phyloP scores from a whole-genome alignment of 306 rosid species.

The Gillenia trifoliata region DNA sequence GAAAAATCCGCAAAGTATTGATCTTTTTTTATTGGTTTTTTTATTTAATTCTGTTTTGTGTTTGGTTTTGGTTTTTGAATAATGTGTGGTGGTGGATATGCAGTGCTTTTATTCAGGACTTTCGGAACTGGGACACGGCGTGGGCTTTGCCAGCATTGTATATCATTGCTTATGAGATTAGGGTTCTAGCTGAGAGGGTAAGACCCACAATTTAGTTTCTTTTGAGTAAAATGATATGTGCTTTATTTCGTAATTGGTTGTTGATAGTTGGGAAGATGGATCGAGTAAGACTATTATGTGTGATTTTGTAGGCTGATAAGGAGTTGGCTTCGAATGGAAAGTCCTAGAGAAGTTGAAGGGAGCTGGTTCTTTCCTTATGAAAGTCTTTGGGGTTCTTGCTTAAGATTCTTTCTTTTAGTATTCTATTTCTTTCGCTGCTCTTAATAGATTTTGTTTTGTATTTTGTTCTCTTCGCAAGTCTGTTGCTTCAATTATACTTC shows the following conservation, averaged over 20 bases:
- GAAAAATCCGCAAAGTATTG: conserved; percentile 76
- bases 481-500: not conserved
- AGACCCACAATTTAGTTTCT: not conserved
- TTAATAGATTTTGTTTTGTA: not conserved
- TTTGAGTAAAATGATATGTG: not conserved
- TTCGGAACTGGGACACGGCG: conserved; percentile 92
- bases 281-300: not conserved
- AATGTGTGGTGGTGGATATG: conserved; percentile 17
- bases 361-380: conserved; percentile 96
- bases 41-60: not conserved
- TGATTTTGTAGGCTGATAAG: conserved; percentile 57
- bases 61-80: not conserved
- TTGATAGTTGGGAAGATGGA: conserved; percentile 2
- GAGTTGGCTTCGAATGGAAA: conserved; percentile 74
- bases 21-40: not conserved
- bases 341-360: conserved; percentile 93
- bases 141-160: conserved; percentile 91
- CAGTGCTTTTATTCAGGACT: conserved; percentile 96
- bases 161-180: conserved; percentile 71
- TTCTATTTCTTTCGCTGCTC: not conserved
- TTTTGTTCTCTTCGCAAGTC: no score
- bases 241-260: not conserved
- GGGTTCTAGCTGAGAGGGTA: conserved; percentile 94
- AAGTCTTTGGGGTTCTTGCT: conserved; percentile 95
- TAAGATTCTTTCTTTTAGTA: conserved; percentile 6